Evolutionary conservation across 2,329 filamentous ascomycete species (phyloP), one percentile per base, ranked within the genome.

Genomic region (Tolypocladium inflatum): DNA sequence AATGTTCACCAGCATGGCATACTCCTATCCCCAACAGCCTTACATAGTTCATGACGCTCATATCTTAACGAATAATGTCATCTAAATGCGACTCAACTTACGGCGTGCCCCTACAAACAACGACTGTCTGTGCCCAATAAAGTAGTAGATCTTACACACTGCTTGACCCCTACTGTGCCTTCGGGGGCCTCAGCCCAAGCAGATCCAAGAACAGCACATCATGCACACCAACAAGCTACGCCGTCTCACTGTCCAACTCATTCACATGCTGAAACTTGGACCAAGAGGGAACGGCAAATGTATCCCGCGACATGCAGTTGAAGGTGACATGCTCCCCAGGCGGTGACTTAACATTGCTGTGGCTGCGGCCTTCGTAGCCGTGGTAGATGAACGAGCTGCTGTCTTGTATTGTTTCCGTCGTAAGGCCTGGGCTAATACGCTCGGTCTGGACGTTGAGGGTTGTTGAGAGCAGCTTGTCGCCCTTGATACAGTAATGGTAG

Each of bases 201-300:
- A 59, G 58, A 50, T 70, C 69, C 5, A 74, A 57, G 2, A 74
- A 65, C 0, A 72, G 71, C 10, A 67, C 62, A 43, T 75, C 73
- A 13, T 70, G 67, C 7, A 69, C 64, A 0, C 68, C 72, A 1
- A 74, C 67, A 0, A 74, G 59, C 17, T 74, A 74, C 3, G 70
- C 70, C 21, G 59, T 60, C 13, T 67, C 63, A 0, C 57, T 65
- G 0, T 51, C 23, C 0, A 66, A 68, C 54, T 68, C 66, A 42
- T 74, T 73, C 1, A 76, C 68, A 63, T 82, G 79, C 26, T 77
- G 72, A 45, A 80, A 74, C 58, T 67, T 72, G 37, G 77, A 73
- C 80, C 80, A 83, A 0, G 79, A 68, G 0, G 81, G 80, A 2
- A 84, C 70, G 33, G 75, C 78, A 64, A 83, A 83, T 0, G 79